Conservation (phyloP, 371 early-diverging fungal species). For the Mucor sp. region DNA sequence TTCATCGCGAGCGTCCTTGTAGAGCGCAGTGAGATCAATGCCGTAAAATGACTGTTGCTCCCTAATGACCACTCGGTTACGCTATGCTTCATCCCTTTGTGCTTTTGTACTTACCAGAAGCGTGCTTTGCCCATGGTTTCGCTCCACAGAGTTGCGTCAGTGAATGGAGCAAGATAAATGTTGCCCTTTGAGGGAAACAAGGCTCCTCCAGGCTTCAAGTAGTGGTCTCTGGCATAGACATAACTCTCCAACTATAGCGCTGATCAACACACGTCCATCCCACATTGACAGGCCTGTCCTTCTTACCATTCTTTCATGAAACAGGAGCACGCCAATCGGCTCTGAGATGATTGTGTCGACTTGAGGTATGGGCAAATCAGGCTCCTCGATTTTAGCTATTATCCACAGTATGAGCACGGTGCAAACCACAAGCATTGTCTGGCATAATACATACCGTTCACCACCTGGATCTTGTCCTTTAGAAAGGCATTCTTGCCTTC, state of each 20-base stretch:
- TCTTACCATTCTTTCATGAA: constrained; percentile 90
- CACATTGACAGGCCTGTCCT: not conserved
- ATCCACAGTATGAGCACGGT: not conserved
- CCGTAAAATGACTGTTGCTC: constrained; percentile 89
- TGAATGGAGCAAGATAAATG: constrained; percentile 88
- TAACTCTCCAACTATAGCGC: constrained; percentile 71
- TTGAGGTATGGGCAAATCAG: constrained; percentile 65
- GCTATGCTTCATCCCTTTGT: not conserved
- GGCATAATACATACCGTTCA: constrained; percentile 63
- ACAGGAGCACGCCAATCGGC: constrained; percentile 94
- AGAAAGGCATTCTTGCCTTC: constrained; percentile 77
- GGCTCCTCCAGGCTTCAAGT: constrained; percentile 90
- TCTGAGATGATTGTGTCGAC: constrained; percentile 97
- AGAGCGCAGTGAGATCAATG: constrained; percentile 88
- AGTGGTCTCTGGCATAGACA: constrained; percentile 86
- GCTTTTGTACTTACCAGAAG: constrained; percentile 60
- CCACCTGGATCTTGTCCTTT: constrained; percentile 78
- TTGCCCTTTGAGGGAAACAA: constrained; percentile 90
- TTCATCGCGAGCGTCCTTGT: constrained; percentile 81
- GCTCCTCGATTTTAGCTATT: constrained; percentile 86
- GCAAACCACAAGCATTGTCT: not conserved
- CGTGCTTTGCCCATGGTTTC: constrained; percentile 93
- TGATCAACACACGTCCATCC: not conserved
- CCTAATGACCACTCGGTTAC: constrained; percentile 20
- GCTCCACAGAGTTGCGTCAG: constrained; percentile 82